Conservation (phyloP, 352 stramenopile genomes). For the Phytophthora melonis region DNA sequence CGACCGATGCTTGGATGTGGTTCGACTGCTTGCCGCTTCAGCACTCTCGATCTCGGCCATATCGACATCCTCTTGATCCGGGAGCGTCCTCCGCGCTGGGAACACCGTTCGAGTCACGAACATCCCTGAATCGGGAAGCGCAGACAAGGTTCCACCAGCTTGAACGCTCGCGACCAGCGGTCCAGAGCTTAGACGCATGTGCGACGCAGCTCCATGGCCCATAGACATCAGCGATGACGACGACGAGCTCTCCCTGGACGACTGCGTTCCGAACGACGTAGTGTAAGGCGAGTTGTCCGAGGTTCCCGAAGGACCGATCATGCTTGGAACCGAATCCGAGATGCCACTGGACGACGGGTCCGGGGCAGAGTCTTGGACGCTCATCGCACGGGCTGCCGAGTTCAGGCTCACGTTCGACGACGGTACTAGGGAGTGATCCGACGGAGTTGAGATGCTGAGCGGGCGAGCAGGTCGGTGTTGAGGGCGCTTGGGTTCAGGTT, state of each 20-base stretch:
- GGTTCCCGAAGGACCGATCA: background rate
- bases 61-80: background rate
- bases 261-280: background rate
- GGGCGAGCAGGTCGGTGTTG: background rate
- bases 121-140: background rate
- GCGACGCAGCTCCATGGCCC: too few relatives aligned
- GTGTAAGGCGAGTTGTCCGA: background rate
- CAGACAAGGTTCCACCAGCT: background rate
- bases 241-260: background rate
- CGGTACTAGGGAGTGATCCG: background rate
- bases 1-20: background rate
- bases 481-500: slow-evolving; percentile 1
- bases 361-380: background rate
- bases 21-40: background rate
- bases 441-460: background rate
- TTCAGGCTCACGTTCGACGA: background rate
- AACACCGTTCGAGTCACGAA: background rate
- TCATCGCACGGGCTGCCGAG: background rate
- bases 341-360: background rate
- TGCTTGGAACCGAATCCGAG: background rate
- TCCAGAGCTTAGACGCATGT: too few relatives aligned
- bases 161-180: background rate
- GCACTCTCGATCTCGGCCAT: background rate
- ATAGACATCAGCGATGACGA: background rate
- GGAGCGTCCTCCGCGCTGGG: background rate